Percentiles rank a stretch among this genome's conserved stretches.
These are phyloP conservation scores for Lipomyces lipofer DNA, from an alignment of 805 yeast species.

Conservation along the genomic window DNA sequence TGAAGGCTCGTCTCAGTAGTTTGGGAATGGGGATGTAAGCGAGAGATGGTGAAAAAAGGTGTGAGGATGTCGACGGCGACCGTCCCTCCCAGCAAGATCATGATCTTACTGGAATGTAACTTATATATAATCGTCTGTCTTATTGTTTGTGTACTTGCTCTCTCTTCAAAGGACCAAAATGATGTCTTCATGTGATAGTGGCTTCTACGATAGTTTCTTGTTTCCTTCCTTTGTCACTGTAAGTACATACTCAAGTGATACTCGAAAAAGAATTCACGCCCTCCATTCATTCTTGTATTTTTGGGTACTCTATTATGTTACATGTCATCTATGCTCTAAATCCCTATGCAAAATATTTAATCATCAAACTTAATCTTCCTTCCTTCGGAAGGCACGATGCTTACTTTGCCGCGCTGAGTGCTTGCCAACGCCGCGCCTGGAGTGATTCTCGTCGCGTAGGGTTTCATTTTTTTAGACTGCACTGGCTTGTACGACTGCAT, in stretches of 20 bases:
- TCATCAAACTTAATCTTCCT: constrained; percentile 72
- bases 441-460: constrained; percentile 24
- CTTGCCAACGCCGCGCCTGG: constrained; percentile 83
- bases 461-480: too few relatives aligned
- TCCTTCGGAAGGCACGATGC: constrained; percentile 88
- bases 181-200: background rate
- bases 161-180: background rate
- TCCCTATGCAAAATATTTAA: background rate
- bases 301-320: constrained; percentile 2
- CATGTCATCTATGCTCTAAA: background rate
- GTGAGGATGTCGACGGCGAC: too few relatives aligned
- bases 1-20: constrained; percentile 28
- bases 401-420: constrained; percentile 87
- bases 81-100: too few relatives aligned
- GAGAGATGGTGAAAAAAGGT: too few relatives aligned
- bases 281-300: background rate
- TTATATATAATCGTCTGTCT: too few relatives aligned
- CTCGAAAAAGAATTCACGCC: background rate
- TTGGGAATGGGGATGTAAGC: constrained; percentile 8
- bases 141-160: too few relatives aligned
- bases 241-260: background rate
- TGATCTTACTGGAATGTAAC: too few relatives aligned
- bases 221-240: background rate
- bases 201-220: background rate
- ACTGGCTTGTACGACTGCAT: too few relatives aligned